Percentiles rank a stretch among this genome's conserved stretches.
These are phyloP conservation scores for Mycena sanguinolenta DNA, from an alignment of 768 basidiomycete species.

Conservation along the genomic window DNA sequence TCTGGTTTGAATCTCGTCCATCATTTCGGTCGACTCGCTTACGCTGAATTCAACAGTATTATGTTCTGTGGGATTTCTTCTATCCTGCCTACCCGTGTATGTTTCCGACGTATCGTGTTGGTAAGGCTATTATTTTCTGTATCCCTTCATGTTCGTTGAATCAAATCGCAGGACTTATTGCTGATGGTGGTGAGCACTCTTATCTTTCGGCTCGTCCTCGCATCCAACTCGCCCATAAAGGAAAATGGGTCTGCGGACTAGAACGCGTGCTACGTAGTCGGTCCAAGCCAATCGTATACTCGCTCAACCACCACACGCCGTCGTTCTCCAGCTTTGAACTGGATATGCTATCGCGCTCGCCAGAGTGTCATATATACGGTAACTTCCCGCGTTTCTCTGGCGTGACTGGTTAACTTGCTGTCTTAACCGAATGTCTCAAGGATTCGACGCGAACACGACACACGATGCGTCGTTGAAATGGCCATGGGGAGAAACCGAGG, in stretches of 20 bases:
- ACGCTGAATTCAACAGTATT: background rate
- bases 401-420: background rate
- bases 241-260: constrained; percentile 64
- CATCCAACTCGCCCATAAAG: background rate
- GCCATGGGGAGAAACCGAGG: constrained; percentile 42
- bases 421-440: constrained; percentile 9
- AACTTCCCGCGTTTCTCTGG: background rate
- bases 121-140: background rate
- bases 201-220: background rate
- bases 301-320: constrained; percentile 58
- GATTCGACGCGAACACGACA: constrained; percentile 29
- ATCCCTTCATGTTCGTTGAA: background rate
- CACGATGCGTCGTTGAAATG: background rate
- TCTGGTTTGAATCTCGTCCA: background rate
- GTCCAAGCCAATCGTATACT: constrained; percentile 58
- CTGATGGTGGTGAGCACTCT: background rate
- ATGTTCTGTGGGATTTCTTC: constrained; percentile 47
- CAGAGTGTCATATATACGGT: constrained; percentile 52
- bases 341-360: constrained; percentile 47
- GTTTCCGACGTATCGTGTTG: constrained; percentile 45
- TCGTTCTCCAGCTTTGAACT: constrained; percentile 57
- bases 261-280: constrained; percentile 54
- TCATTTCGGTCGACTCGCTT: background rate
- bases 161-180: background rate
- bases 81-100: constrained; percentile 46